These are phyloP conservation scores for Vicia faba DNA, from an alignment of 306 rosid species.

Conservation along the genomic window DNA sequence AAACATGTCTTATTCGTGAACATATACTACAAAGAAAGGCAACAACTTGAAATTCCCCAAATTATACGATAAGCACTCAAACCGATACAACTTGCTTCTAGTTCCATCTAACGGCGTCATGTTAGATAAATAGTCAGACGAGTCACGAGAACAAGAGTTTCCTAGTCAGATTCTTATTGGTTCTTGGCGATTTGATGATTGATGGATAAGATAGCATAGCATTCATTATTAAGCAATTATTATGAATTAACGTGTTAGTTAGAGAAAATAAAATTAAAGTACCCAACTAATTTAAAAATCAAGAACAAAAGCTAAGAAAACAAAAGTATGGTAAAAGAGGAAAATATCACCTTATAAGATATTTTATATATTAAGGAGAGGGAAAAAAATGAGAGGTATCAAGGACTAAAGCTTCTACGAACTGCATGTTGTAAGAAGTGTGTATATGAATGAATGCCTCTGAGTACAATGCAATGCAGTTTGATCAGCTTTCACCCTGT, in stretches of 20 bases:
- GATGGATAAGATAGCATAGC: constrained; percentile 5
- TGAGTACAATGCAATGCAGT: constrained; percentile 57
- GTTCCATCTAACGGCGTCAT: constrained; percentile 15
- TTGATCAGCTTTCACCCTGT: constrained; percentile 60
- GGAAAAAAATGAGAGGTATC: constrained; percentile 38
- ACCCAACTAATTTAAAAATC: constrained; percentile 27
- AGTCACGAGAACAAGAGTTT: constrained; percentile 13
- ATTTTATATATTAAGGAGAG: constrained; percentile 24
- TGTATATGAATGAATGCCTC: constrained; percentile 51
- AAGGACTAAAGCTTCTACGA: constrained; percentile 49
- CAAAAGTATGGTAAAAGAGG: constrained; percentile 7
- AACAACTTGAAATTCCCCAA: constrained; percentile 3
- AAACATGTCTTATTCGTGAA: constrained; percentile 17
- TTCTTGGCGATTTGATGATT: constrained; percentile 1
- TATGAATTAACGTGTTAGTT: not conserved
- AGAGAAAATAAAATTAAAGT: constrained; percentile 4
- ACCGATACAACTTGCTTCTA: constrained; percentile 2
- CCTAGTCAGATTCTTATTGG: constrained; percentile 19
- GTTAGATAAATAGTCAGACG: constrained; percentile 1
- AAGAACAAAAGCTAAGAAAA: constrained; percentile 26
- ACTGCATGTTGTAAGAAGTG: constrained; percentile 48
- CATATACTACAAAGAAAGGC: constrained; percentile 13
- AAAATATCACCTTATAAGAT: constrained; percentile 27
- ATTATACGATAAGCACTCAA: constrained; percentile 29
- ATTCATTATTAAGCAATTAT: constrained; percentile 16